phyloP scores from a whole-genome alignment of 1,284 basidiomycete genomes.

The Boletus calvinii region DNA sequence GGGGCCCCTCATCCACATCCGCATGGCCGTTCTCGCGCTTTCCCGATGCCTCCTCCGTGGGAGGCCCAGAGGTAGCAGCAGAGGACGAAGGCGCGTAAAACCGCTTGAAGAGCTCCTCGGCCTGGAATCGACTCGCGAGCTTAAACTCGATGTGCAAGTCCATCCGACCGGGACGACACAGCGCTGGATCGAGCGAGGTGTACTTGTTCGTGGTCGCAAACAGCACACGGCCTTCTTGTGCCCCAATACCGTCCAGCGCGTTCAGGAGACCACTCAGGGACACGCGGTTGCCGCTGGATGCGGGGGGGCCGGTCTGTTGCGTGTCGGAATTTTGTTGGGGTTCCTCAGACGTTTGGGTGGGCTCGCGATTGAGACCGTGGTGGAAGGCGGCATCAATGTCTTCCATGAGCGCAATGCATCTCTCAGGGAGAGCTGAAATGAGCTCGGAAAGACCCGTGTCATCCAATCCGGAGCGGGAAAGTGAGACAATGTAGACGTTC shows the following conservation, averaged over 20 bases:
- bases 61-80: not conserved
- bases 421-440: constrained; percentile 63
- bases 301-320: not conserved
- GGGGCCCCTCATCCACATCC: not conserved
- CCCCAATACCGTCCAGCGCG: constrained; percentile 72
- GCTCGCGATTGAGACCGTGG: constrained; percentile 49
- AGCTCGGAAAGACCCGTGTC: constrained; percentile 61
- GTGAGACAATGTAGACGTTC: constrained; percentile 72
- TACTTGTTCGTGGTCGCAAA: constrained; percentile 79
- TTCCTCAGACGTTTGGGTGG: not conserved
- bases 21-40: constrained; percentile 4
- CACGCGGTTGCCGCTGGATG: constrained; percentile 34
- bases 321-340: too few species aligned
- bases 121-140: constrained; percentile 66
- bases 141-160: constrained; percentile 77
- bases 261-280: constrained; percentile 68
- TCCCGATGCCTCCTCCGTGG: not conserved
- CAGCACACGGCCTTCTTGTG: constrained; percentile 73
- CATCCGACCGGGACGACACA: constrained; percentile 76
- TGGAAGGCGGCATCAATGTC: constrained; percentile 77
- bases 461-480: constrained; percentile 70
- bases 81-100: constrained; percentile 55
- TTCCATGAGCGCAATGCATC: constrained; percentile 77
- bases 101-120: constrained; percentile 56
- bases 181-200: constrained; percentile 62